Evolutionary conservation across 345 rosid species (phyloP), one percentile per base, ranked within the genome.

Genomic region (Citrus trifoliata): DNA sequence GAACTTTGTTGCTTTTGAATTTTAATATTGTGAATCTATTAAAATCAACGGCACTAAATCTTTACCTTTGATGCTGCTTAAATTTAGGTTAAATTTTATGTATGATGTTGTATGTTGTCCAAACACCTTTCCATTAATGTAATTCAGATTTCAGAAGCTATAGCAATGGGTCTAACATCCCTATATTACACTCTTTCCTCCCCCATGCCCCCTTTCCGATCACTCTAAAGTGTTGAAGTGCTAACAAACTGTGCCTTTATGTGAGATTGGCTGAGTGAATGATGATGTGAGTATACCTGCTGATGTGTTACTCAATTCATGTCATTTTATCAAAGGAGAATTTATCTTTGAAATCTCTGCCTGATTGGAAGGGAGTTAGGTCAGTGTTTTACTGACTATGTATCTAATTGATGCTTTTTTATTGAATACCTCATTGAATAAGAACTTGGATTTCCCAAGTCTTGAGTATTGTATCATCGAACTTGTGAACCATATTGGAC

Each of bases 191-290:
- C 48, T 48, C 69, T 24, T 60, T 22, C 42, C 40, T 40, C 38
- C 22, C 9, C 56, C 21, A 35, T 3, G 18, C 69, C 28, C 27
- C 28, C 56, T 60, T 28, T 51, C 67, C 27, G 4, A 0, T 61
- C 37, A 56, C 33, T 60, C 33, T 62, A n/a, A 74, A 60, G 68
- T 61, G 35, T 74, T 60, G 68, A 74, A 18, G 62, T 61, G 37
- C 25, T 21, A 27, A 24, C 12, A 30, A 61, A 40, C 10, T 40
- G 19, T 25, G 24, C 48, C 56, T 74, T 74, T 60, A 37, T 25
- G 38, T 24, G 25, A 19, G 28, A 28, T 42, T 74, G 19, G 40
- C 40, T 38, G 59, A 62, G 32, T 30, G 16, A 46, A 46, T 46
- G 51, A 10, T 46, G 37, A 19, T 38, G 27, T 74, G 58, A 62